A percentile compares a stretch with the other conserved stretches of the same genome.
Conservation (phyloP, 78 protist genomes). For the Dictyostelium firmibasis region DNA sequence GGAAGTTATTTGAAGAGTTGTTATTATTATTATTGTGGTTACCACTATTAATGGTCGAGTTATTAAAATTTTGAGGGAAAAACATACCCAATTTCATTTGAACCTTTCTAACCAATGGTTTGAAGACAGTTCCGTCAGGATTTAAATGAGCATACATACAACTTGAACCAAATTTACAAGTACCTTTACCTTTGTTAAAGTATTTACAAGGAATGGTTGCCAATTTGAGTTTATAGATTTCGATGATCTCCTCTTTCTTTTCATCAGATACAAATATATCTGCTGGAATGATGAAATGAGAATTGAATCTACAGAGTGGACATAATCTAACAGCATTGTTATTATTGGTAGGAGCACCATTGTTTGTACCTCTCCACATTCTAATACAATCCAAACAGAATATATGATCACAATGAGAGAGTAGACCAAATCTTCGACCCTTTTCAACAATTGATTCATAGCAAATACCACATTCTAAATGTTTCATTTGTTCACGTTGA, state of each 20-base stretch:
- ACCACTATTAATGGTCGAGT: not conserved
- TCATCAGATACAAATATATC: conserved; percentile 42
- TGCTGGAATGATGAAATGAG: conserved; percentile 57
- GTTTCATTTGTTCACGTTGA: conserved; percentile 40
- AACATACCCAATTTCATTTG: conserved; percentile 61
- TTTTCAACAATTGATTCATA: conserved; percentile 56
- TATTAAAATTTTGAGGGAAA: not conserved
- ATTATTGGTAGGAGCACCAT: not conserved
- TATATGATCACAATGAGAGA: conserved; percentile 56
- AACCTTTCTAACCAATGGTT: conserved; percentile 28
- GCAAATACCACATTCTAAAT: conserved; percentile 74
- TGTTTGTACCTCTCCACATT: conserved; percentile 64
- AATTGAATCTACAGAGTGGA: conserved; percentile 59
- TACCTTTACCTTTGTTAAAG: conserved; percentile 68
- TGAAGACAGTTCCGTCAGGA: conserved; percentile 25
- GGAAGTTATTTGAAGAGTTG: not conserved
- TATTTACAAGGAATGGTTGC: conserved; percentile 70
- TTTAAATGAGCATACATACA: conserved; percentile 73
- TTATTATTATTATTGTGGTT: not conserved
- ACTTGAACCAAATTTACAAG: conserved; percentile 66
- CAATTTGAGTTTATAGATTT: conserved; percentile 37
- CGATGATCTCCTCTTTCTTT: conserved; percentile 67
- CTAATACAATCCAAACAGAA: conserved; percentile 78
- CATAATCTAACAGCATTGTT: conserved; percentile 44
- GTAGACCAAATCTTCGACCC: conserved; percentile 58